These are phyloP conservation scores for Aspergillus proliferans DNA, from an alignment of 2,329 filamentous ascomycete species.

Conservation along the genomic window DNA sequence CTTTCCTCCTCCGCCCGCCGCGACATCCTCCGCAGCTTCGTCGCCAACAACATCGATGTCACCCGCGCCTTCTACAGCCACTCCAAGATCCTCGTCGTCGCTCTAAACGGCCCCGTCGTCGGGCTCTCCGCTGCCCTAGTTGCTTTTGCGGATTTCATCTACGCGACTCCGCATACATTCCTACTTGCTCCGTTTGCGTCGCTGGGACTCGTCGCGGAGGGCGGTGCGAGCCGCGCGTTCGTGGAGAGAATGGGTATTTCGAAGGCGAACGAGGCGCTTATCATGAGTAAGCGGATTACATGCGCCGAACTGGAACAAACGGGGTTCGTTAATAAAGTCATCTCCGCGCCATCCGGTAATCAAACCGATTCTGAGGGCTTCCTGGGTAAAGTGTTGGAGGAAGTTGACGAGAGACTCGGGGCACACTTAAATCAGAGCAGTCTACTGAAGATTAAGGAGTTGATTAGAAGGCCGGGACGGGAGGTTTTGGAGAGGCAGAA, in stretches of 20 bases:
- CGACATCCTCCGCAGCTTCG: conserved; percentile 66
- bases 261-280: conserved; percentile 84
- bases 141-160: conserved; percentile 86
- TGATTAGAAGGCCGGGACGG: conserved; percentile 68
- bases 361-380: conserved; percentile 64
- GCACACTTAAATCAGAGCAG: conserved; percentile 73
- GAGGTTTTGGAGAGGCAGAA: conserved; percentile 71
- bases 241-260: conserved; percentile 71
- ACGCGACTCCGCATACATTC: conserved; percentile 73
- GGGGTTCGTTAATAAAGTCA: conserved; percentile 83
- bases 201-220: conserved; percentile 84
- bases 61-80: conserved; percentile 88
- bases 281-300: conserved; percentile 76
- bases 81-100: conserved; percentile 85
- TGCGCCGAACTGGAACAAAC: conserved; percentile 65
- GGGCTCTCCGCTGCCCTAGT: conserved; percentile 81
- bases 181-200: conserved; percentile 87
- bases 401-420: conserved; percentile 76
- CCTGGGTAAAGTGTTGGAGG: conserved; percentile 61
- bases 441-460: conserved; percentile 73
- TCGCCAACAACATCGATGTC: conserved; percentile 79
- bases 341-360: conserved; percentile 50
- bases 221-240: conserved; percentile 70
- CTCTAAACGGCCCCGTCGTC: conserved; percentile 85
- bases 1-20: conserved; percentile 40